Evolutionary conservation across 768 basidiomycete genomes (phyloP), one percentile per base, ranked within the genome.

Genomic region (Mycena vitilis): DNA sequence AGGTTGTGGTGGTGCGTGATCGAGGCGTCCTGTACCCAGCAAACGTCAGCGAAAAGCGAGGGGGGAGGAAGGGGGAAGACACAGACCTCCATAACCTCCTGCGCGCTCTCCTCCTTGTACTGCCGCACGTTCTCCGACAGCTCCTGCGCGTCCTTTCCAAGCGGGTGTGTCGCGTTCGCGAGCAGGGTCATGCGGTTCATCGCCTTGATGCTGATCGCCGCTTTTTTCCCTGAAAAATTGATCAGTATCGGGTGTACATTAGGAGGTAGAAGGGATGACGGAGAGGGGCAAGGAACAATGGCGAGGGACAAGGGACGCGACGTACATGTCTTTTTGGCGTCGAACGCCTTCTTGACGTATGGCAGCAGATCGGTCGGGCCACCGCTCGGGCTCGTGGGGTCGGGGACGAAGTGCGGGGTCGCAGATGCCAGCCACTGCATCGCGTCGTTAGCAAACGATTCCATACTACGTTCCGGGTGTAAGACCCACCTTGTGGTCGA

Each of bases 201-300:
- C 20, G 96, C 95, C 78, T 91, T 92, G 84, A 97, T 95, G 62
- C 93, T 90, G 75, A 93, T 86, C 4, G 94, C 92, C 5, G 95
- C 95, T 77, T 93, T 94, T 73, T 92, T 91, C 94, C 95, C 95
- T 95, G 77, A 4, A 15, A 15, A 37, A 2, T 23, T 10, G 12
- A 22, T 22, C 36, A n/a, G 37, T 16, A 45, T 20, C 16, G n/a
- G n/a, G n/a, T n/a, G n/a, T n/a, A n/a, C n/a, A n/a, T n/a, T n/a
- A n/a, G n/a, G n/a, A n/a, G n/a, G 42, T 16, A 11, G 12, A 16
- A 44, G 42, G 44, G n/a, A 15, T 11, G 37, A 40, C n/a, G 16
- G 22, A 36, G 38, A 23, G 53, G 36, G 30, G 16, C 7, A 25
- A 13, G 51, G 40, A 2, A 42, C 12, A 42, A n/a, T n/a, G n/a